A percentile compares a stretch with the other conserved stretches of the same genome.
phyloP scores from a whole-genome alignment of 2,329 filamentous ascomycete species.

The Rutstroemia sydowiana region DNA sequence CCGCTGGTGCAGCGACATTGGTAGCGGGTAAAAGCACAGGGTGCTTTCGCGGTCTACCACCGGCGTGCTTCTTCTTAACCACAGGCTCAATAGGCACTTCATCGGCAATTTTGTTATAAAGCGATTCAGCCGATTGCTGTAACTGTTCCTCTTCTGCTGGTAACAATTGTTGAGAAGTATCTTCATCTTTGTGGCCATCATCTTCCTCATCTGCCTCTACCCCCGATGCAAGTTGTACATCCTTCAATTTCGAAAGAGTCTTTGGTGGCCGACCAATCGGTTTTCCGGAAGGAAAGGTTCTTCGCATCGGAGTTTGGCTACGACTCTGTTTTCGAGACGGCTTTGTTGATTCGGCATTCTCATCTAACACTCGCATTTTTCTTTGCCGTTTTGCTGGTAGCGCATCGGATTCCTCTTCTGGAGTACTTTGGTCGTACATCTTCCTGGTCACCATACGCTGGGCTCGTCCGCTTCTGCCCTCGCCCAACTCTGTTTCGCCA shows the following conservation, averaged over 20 bases:
- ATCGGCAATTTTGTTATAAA: slow-evolving; percentile 17
- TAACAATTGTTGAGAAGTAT: slow-evolving; percentile 16
- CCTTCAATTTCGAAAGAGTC: slow-evolving; percentile 24
- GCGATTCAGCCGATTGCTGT: slow-evolving; percentile 21
- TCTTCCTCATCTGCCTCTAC: slow-evolving; percentile 5
- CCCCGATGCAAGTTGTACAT: slow-evolving; percentile 18
- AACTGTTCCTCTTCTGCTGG: slow-evolving; percentile 21
- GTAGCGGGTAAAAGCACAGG: slow-evolving; percentile 4
- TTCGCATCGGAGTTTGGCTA: slow-evolving; percentile 18
- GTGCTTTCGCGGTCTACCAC: slow-evolving; percentile 17
- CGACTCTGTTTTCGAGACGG: slow-evolving; percentile 14
- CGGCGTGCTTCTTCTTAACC: slow-evolving; percentile 18
- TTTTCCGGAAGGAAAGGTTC: slow-evolving; percentile 27
- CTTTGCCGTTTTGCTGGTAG: slow-evolving; percentile 25
- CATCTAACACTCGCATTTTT: slow-evolving; percentile 20
- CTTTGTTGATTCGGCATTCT: slow-evolving; percentile 10
- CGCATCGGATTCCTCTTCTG: slow-evolving; percentile 22
- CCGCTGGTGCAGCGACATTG: background rate
- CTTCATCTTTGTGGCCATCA: slow-evolving; percentile 7
- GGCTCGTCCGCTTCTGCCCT: slow-evolving; percentile 22
- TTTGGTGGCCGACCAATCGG: slow-evolving; percentile 28
- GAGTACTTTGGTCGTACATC: slow-evolving; percentile 21
- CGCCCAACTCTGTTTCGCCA: slow-evolving; percentile 9
- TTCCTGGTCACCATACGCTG: slow-evolving; percentile 19
- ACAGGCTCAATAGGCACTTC: slow-evolving; percentile 2